These are phyloP conservation scores for Melocanna baccifera DNA, from an alignment of 176 grass and related monocot genomes.

Conservation along the genomic window DNA sequence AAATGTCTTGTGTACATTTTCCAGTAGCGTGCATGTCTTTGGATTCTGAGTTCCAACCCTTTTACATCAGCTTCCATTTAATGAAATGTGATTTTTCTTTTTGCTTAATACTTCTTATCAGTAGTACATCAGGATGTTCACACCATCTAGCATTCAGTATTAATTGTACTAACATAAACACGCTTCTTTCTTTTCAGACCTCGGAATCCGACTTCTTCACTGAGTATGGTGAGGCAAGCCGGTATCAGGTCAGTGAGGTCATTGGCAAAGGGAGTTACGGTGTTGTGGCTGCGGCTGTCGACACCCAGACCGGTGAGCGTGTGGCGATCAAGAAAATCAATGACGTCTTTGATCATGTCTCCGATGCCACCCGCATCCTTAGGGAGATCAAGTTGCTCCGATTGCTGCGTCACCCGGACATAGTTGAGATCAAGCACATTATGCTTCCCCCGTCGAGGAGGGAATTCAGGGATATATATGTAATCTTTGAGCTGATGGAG, in stretches of 20 bases:
- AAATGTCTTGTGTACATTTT: background rate
- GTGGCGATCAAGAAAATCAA: constrained; percentile 91
- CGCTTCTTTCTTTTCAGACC: constrained; percentile 11
- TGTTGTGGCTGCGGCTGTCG: constrained; percentile 73
- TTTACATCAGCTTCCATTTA: background rate
- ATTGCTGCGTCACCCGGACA: constrained; percentile 65
- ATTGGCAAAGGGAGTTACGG: constrained; percentile 89
- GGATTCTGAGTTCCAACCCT: background rate
- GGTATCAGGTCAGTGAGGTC: constrained; percentile 81
- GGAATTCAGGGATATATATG: constrained; percentile 86
- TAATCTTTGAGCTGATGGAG: constrained; percentile 92
- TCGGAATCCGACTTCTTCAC: constrained; percentile 79
- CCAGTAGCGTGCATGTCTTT: background rate
- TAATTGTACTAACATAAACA: background rate
- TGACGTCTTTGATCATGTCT: constrained; percentile 89
- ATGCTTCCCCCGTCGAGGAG: constrained; percentile 83
- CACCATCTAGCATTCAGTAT: background rate
- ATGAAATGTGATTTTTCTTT: background rate
- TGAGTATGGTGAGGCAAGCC: constrained; percentile 71
- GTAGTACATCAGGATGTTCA: background rate
- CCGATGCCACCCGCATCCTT: constrained; percentile 84
- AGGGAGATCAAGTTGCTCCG: constrained; percentile 89
- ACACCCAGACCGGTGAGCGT: constrained; percentile 76
- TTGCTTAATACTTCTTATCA: background rate
- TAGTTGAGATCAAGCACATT: constrained; percentile 91